phyloP scores from a whole-genome alignment of 2,329 filamentous ascomycete genomes.

The Rutstroemia sydowiana region DNA sequence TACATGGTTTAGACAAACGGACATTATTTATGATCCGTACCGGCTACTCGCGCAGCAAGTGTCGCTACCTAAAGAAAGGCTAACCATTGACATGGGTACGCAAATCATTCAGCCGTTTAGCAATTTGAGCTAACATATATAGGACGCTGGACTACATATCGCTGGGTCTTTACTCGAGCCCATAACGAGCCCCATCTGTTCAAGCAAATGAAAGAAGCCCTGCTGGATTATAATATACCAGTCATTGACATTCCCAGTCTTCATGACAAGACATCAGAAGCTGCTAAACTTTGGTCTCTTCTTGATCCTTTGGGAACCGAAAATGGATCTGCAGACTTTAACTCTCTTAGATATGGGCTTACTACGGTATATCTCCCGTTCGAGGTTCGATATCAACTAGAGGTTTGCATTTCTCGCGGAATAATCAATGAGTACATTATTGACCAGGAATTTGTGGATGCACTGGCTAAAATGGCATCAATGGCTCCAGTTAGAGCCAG shows the following conservation, averaged over 20 bases:
- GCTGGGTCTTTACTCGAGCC: conserved; percentile 38
- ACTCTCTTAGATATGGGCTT: conserved; percentile 19
- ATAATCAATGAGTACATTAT: conserved; percentile 72
- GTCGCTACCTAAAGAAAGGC: conserved; percentile 39
- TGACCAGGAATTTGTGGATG: conserved; percentile 56
- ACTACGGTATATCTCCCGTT: conserved; percentile 49
- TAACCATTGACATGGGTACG: conserved; percentile 50
- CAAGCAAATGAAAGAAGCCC: conserved; percentile 23
- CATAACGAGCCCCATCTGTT: conserved; percentile 20
- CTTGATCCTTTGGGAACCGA: conserved; percentile 27
- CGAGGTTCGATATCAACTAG: conserved; percentile 77
- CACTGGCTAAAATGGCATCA: conserved; percentile 45
- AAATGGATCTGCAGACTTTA: conserved; percentile 14
- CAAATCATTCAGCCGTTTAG: neutral
- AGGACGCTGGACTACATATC: conserved; percentile 58
- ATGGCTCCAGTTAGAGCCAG: conserved; percentile 43
- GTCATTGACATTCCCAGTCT: conserved; percentile 40
- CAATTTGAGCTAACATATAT: conserved; percentile 7
- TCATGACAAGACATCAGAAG: conserved; percentile 29
- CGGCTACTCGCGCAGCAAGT: conserved; percentile 32
- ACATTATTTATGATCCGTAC: conserved; percentile 43
- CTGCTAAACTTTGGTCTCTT: conserved; percentile 37
- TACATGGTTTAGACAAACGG: conserved; percentile 57
- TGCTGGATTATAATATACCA: conserved; percentile 67
- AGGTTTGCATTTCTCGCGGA: conserved; percentile 82